phyloP scores from a whole-genome alignment of 176 grass and related monocot genomes.

The Poa annua region DNA sequence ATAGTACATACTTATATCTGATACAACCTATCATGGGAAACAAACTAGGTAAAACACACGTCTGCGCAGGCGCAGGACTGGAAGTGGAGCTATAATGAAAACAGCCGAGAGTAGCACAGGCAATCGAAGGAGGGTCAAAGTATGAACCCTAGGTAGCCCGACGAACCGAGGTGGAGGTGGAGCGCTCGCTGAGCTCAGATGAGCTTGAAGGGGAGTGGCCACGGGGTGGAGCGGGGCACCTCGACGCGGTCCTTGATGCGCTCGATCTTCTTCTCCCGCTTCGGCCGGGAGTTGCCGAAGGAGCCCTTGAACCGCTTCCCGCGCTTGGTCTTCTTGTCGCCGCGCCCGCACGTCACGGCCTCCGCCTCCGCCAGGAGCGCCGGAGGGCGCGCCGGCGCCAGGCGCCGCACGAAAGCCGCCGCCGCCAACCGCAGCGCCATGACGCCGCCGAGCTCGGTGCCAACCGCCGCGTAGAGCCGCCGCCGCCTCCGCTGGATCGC shows the following conservation, averaged over 20 bases:
- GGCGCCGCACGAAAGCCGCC: slow-evolving; percentile 46
- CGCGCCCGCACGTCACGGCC: slow-evolving; percentile 81
- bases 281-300: slow-evolving; percentile 81
- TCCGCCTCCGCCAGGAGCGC: slow-evolving; percentile 42
- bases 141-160: slow-evolving; percentile 51
- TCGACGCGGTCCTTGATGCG: slow-evolving; percentile 98
- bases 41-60: slow-evolving; percentile 7
- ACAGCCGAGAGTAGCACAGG: slow-evolving; percentile 22
- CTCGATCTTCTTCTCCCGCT: slow-evolving; percentile 87
- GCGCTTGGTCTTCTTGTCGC: slow-evolving; percentile 94
- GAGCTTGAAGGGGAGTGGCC: slow-evolving; percentile 97
- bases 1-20: slow-evolving; percentile 20
- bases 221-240: slow-evolving; percentile 93
- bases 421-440: slow-evolving; percentile 73
- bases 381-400: slow-evolving; percentile 33
- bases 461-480: slow-evolving; percentile 23
- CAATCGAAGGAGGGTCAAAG: not conserved
- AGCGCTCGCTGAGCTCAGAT: slow-evolving; percentile 47
- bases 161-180: slow-evolving; percentile 18
- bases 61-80: not conserved
- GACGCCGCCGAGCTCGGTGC: slow-evolving; percentile 24
- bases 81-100: slow-evolving; percentile 31
- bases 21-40: slow-evolving; percentile 6
- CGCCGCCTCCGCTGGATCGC: slow-evolving; percentile 42
- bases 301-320: slow-evolving; percentile 99